These are phyloP conservation scores for Catenaria anguillulae DNA, from an alignment of 371 early-diverging fungal species.

Conservation along the genomic window DNA sequence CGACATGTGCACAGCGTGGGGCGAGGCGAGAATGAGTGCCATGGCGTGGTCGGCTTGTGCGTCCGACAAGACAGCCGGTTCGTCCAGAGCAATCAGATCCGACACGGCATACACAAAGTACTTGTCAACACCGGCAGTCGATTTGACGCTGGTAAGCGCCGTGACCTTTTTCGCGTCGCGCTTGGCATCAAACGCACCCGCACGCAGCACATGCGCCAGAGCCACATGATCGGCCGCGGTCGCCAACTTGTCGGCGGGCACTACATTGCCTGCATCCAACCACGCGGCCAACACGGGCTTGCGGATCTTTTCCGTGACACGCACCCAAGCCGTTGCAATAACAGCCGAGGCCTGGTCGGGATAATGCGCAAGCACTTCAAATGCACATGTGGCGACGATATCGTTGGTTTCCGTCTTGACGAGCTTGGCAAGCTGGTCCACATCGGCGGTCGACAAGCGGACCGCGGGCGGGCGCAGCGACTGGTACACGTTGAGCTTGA, in stretches of 20 bases:
- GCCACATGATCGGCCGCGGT: background rate
- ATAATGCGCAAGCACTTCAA: background rate
- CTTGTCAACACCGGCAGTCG: background rate
- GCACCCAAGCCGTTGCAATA: background rate
- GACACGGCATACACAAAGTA: background rate
- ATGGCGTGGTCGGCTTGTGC: background rate
- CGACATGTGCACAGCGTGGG: background rate
- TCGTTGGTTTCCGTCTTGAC: conserved; percentile 3
- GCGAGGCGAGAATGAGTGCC: background rate
- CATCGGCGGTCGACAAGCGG: background rate
- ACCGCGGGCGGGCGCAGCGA: background rate
- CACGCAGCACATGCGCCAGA: background rate
- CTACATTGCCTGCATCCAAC: background rate
- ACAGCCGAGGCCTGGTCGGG: too few species aligned
- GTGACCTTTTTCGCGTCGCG: background rate
- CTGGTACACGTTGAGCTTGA: background rate
- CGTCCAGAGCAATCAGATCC: background rate
- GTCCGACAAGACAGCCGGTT: background rate
- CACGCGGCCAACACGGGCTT: background rate
- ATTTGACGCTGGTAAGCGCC: background rate
- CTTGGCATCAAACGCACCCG: background rate
- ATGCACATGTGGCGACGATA: background rate
- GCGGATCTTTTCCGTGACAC: conserved; percentile 6
- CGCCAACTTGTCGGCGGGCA: conserved; percentile 3
- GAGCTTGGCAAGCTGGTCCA: background rate